A percentile compares a stretch with the other conserved stretches of the same genome.
These are phyloP conservation scores for Mucor velutinosus DNA, from an alignment of 371 early-diverging fungal genomes.

Conservation along the genomic window DNA sequence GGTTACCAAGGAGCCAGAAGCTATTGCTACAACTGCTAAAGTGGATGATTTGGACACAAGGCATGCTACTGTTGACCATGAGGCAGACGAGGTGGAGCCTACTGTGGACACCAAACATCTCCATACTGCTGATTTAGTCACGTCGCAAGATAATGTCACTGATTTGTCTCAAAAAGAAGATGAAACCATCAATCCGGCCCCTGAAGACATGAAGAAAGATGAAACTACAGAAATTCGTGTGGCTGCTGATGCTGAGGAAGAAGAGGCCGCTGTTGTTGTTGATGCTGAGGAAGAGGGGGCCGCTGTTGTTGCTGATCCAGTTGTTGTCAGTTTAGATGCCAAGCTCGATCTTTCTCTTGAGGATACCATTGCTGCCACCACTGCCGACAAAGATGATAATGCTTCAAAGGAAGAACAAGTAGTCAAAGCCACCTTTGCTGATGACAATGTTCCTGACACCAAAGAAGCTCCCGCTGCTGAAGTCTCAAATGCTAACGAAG, in stretches of 20 bases:
- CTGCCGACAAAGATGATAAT: neutral
- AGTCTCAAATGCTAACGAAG: too few species aligned
- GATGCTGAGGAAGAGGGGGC: neutral
- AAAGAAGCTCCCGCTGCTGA: too few species aligned
- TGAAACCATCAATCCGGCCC: neutral
- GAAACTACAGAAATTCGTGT: neutral
- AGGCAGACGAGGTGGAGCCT: neutral
- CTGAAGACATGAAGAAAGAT: neutral
- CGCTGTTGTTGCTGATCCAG: neutral
- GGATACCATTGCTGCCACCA: neutral
- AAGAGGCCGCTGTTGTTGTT: neutral
- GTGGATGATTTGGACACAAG: neutral
- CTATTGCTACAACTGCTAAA: neutral
- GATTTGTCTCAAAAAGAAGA: constrained; percentile 1
- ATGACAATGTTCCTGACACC: neutral
- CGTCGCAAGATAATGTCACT: neutral
- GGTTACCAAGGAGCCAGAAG: neutral
- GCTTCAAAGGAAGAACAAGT: neutral
- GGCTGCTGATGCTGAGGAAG: neutral
- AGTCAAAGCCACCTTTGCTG: neutral
- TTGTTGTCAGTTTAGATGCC: neutral
- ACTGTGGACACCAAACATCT: neutral
- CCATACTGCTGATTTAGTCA: neutral
- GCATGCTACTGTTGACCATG: neutral
- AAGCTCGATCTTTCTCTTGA: neutral